Evolutionary conservation across 371 early-diverging fungal species (phyloP), one percentile per base, ranked within the genome.

Genomic region (Catenaria anguillulae): DNA sequence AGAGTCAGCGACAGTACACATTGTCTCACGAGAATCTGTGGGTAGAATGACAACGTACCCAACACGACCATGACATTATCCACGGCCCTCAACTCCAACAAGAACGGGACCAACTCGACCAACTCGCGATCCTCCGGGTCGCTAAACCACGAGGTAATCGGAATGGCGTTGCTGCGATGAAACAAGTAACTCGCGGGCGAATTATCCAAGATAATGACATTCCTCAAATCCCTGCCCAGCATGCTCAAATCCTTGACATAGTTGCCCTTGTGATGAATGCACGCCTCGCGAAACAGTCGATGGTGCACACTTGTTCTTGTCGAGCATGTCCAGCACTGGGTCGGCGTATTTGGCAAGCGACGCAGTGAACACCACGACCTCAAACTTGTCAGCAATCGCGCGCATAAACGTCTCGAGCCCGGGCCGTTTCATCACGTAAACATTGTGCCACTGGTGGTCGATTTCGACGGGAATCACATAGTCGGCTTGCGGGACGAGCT

Each of bases 281-380:
- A 98, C n/a, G 89, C 84, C 68, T 95, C 94, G 66, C 98, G 83
- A 80, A 93, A 96, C 59, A 98, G 76, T 46, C 93, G 77, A 71
- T 95, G 93, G 58, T 81, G 79, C 33, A 98, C 85, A 90, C 48
- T 79, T 74, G 67, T 83, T 80, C 60, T 73, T 75, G 79, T 97
- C 98, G 55, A 98, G 77, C 75, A 85, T 82, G 73, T 95, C 93
- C 40, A 96, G 73, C 2, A 96, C 95, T 29, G 96, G 96, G 70
- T 95, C 92, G 35, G 95, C 98, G 68, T 98, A 98, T 88, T 90
- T 94, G 63, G 93, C 82, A 62, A 94, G 73, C 75, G 87, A 86
- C 6, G 98, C 96, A 4, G 98, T 98, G 68, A 95, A 96, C 33
- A 96, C 89, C 5, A 96, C 93, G 58, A 95, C 77, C 68, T 96